These are phyloP conservation scores for Anisodus acutangulus DNA, from an alignment of 257 asterid species.

Conservation along the genomic window DNA sequence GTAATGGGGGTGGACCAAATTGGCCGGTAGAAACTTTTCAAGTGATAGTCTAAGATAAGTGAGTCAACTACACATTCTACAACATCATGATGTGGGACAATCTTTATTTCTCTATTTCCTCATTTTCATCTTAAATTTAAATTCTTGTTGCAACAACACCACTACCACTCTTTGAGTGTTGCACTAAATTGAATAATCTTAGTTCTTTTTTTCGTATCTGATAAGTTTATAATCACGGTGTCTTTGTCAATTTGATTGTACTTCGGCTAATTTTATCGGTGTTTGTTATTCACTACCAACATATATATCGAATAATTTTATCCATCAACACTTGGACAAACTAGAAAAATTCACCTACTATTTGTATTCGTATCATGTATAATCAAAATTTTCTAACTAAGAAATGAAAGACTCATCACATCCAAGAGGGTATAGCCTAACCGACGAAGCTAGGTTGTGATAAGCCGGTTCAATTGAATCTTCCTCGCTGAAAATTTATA, in stretches of 20 bases:
- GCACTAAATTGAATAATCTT: neutral
- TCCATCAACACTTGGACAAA: too few relatives aligned
- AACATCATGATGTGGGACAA: constrained; percentile 47
- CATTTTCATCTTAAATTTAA: constrained; percentile 32
- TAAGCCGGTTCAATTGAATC: neutral
- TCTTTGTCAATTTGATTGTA: fast-evolving
- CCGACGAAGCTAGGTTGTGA: neutral
- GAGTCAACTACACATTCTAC: constrained; percentile 30
- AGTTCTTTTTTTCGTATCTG: neutral
- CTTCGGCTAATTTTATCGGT: neutral
- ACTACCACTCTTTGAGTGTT: constrained; percentile 38
- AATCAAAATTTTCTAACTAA: neutral
- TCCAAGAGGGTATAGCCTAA: neutral
- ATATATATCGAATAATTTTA: too few relatives aligned
- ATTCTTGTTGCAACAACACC: constrained; percentile 37
- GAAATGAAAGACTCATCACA: too few relatives aligned
- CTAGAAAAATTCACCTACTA: too few relatives aligned
- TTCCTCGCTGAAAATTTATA: neutral
- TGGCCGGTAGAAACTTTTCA: neutral
- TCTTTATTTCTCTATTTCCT: constrained; percentile 25
- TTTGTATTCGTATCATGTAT: too few relatives aligned
- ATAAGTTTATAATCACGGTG: neutral
- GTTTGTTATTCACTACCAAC: fast-evolving
- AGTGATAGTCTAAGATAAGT: neutral
- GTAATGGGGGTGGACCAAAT: constrained; percentile 4